These are phyloP conservation scores for Adansonia rubrostipa DNA, from an alignment of 441 rosid genomes.

Conservation along the genomic window DNA sequence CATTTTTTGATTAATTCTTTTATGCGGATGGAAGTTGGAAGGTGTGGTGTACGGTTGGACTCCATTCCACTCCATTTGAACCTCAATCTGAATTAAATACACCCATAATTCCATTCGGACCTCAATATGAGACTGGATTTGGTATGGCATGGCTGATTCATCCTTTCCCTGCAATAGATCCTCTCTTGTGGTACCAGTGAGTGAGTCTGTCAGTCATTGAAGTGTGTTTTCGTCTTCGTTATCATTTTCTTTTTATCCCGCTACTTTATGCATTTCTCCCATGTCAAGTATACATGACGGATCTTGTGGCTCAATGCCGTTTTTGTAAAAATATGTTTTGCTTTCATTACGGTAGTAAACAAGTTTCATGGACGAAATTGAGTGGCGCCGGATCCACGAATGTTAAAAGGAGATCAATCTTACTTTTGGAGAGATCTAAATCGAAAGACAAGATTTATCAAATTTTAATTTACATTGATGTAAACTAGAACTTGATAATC, in stretches of 20 bases:
- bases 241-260: not conserved
- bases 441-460: not conserved
- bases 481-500: not conserved
- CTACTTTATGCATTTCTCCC: not conserved
- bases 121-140: conserved; percentile 19
- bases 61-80: not conserved
- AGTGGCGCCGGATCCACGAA: too few relatives aligned
- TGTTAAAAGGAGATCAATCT: too few relatives aligned
- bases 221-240: not conserved
- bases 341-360: too few relatives aligned
- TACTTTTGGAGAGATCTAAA: too few relatives aligned
- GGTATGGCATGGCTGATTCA: conserved; percentile 16
- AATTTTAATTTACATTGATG: not conserved
- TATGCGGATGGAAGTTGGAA: conserved; percentile 40
- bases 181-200: not conserved
- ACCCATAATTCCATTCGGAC: not conserved
- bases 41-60: conserved; percentile 9
- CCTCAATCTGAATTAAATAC: not conserved
- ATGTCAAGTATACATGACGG: conserved; percentile 10
- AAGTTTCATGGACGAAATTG: too few relatives aligned
- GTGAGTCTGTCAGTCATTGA: not conserved
- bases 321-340: too few relatives aligned
- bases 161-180: conserved; percentile 13
- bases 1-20: conserved; percentile 45
- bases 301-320: too few relatives aligned